phyloP scores from a whole-genome alignment of 768 basidiomycete genomes.

The Mycena crocata region DNA sequence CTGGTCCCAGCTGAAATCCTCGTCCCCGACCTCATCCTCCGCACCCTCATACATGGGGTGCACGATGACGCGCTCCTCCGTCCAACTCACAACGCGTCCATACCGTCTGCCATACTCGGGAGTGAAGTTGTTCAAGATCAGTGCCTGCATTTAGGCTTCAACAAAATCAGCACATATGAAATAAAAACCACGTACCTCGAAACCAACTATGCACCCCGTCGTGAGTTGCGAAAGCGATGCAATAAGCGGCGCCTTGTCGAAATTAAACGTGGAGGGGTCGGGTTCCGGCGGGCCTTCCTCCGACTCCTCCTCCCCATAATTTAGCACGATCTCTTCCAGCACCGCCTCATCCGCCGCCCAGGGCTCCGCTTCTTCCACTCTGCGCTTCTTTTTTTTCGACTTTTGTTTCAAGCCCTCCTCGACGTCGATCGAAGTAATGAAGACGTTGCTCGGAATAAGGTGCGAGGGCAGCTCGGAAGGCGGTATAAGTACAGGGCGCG shows the following conservation, averaged over 20 bases:
- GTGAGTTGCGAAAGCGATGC: conserved; percentile 24
- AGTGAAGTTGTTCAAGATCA: conserved; percentile 21
- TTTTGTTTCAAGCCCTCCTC: conserved; percentile 32
- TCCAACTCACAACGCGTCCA: conserved; percentile 25
- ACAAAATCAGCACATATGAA: not conserved
- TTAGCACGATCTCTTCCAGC: conserved; percentile 4
- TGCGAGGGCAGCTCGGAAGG: conserved; percentile 23
- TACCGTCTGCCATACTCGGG: conserved; percentile 26
- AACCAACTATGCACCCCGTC: conserved; percentile 23
- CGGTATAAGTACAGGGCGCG: conserved; percentile 21
- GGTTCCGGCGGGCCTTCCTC: not conserved
- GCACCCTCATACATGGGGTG: conserved; percentile 8
- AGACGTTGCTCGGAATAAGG: conserved; percentile 28
- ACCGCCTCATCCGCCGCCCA: conserved; percentile 10
- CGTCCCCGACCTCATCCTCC: conserved; percentile 18
- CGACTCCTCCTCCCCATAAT: conserved; percentile 11
- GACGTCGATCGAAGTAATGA: conserved; percentile 32
- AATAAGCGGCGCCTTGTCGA: conserved; percentile 20
- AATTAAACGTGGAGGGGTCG: conserved; percentile 15
- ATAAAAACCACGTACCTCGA: conserved; percentile 3
- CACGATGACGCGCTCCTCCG: conserved; percentile 14
- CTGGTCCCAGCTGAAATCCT: conserved; percentile 23
- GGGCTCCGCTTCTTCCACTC: not conserved
- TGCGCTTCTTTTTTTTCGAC: conserved; percentile 21
- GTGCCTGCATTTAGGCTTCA: conserved; percentile 9